Conservation (phyloP, 495 filamentous ascomycete genomes). For the Parachaetomium inaequale region DNA sequence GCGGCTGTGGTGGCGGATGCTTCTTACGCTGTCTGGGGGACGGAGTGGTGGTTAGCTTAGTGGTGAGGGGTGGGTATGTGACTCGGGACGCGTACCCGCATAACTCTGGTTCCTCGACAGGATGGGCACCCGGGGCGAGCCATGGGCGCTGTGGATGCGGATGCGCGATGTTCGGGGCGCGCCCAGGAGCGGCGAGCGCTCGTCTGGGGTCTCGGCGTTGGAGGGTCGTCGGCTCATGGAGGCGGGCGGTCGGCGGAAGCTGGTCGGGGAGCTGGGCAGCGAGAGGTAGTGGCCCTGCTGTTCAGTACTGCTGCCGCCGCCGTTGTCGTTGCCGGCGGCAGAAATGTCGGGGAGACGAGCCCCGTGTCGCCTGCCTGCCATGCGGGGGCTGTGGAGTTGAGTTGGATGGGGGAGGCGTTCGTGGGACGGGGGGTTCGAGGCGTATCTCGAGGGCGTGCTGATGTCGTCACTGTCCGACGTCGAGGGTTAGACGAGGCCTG, state of each 20-base stretch:
- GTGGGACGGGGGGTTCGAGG: background rate
- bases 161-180: constrained; percentile 38
- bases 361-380: constrained; percentile 27
- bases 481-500: background rate
- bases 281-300: constrained; percentile 26
- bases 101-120: constrained; percentile 50
- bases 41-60: background rate
- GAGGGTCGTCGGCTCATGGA: constrained; percentile 31
- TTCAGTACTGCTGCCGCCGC: constrained; percentile 11
- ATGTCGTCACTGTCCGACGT: constrained; percentile 7
- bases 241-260: constrained; percentile 24
- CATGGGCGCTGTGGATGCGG: constrained; percentile 41
- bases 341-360: constrained; percentile 24
- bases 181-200: constrained; percentile 45
- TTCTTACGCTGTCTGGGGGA: constrained; percentile 44
- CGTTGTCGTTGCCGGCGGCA: constrained; percentile 1
- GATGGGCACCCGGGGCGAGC: constrained; percentile 36
- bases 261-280: constrained; percentile 31
- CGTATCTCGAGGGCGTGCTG: background rate
- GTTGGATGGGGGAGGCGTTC: background rate
- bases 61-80: background rate
- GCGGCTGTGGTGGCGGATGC: constrained; percentile 61
- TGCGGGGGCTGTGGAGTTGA: constrained; percentile 1
- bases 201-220: constrained; percentile 40
- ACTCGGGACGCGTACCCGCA: constrained; percentile 34